Conservation (phyloP, 1,284 basidiomycete genomes). For the Austropuccinia psidii region DNA sequence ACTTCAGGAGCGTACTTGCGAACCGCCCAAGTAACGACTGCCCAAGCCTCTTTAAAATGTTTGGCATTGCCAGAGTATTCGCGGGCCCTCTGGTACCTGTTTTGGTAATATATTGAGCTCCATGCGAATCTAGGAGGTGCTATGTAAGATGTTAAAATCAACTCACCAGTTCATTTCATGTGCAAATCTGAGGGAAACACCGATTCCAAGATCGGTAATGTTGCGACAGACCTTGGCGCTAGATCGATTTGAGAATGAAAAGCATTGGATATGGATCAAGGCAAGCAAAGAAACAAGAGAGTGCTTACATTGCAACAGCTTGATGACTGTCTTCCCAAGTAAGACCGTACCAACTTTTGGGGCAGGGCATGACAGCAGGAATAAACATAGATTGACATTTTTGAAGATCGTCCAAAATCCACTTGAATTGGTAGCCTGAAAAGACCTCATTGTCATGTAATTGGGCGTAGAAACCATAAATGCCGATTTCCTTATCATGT, state of each 20-base stretch:
- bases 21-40: constrained; percentile 43
- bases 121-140: too few relatives aligned
- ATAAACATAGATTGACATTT: constrained; percentile 46
- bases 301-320: constrained; percentile 8
- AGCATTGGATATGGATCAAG: too few relatives aligned
- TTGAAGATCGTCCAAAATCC: constrained; percentile 45
- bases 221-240: constrained; percentile 45
- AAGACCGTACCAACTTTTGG: not conserved
- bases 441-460: constrained; percentile 44
- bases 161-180: constrained; percentile 41
- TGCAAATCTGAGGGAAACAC: constrained; percentile 47
- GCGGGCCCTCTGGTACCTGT: constrained; percentile 42
- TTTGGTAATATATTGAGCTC: constrained; percentile 27
- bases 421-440: constrained; percentile 44
- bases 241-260: not conserved
- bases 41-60: constrained; percentile 48
- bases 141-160: too few relatives aligned
- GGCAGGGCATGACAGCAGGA: constrained; percentile 42
- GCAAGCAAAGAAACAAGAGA: not conserved
- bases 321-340: not conserved
- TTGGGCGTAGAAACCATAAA: constrained; percentile 46
- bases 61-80: constrained; percentile 35
- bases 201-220: constrained; percentile 47
- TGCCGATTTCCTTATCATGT: not conserved
- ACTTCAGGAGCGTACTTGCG: constrained; percentile 43